Evolutionary conservation across 1,139 yeast genomes (phyloP).

Genomic region (Candida neerlandica): DNA sequence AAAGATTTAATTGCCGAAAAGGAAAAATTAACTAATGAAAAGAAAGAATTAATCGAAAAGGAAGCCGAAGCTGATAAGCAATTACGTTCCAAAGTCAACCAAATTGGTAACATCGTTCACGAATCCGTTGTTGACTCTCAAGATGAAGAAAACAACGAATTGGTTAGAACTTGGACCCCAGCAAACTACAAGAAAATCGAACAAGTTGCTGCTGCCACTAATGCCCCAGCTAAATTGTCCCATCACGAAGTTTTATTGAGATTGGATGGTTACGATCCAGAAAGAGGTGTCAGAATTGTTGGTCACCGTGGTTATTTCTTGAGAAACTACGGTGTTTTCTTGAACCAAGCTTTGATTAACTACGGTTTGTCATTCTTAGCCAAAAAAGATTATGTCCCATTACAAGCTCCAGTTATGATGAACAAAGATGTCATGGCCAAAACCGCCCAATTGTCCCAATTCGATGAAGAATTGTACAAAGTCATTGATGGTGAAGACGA

Average conservation of each 20-base stretch:
- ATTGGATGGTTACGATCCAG: conserved; percentile 97
- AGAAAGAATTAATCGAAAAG: conserved; percentile 61
- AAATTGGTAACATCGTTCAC: conserved; percentile 92
- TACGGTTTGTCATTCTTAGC: conserved; percentile 88
- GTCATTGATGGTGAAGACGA: conserved; percentile 97
- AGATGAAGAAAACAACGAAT: conserved; percentile 88
- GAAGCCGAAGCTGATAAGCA: conserved; percentile 82
- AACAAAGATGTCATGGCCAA: conserved; percentile 99
- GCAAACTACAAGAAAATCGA: conserved; percentile 56
- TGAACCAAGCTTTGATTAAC: conserved; percentile 97
- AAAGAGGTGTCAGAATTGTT: conserved; percentile 95
- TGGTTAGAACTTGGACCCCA: conserved; percentile 88
- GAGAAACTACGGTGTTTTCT: conserved; percentile 92
- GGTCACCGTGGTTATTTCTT: conserved; percentile 99
- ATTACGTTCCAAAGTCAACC: conserved; percentile 79
- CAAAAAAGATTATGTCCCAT: conserved; percentile 78
- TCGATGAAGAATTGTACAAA: conserved; percentile 96
- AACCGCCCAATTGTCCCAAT: conserved; percentile 97
- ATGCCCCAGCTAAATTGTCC: conserved; percentile 77
- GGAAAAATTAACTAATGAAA: conserved; percentile 69
- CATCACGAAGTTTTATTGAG: conserved; percentile 95
- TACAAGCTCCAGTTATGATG: conserved; percentile 99
- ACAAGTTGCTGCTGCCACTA: conserved; percentile 70
- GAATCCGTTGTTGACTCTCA: conserved; percentile 83
- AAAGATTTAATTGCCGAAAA: conserved; percentile 77